Evolutionary conservation across 2,329 filamentous ascomycete genomes (phyloP).

Genomic region (Fusarium luffae): DNA sequence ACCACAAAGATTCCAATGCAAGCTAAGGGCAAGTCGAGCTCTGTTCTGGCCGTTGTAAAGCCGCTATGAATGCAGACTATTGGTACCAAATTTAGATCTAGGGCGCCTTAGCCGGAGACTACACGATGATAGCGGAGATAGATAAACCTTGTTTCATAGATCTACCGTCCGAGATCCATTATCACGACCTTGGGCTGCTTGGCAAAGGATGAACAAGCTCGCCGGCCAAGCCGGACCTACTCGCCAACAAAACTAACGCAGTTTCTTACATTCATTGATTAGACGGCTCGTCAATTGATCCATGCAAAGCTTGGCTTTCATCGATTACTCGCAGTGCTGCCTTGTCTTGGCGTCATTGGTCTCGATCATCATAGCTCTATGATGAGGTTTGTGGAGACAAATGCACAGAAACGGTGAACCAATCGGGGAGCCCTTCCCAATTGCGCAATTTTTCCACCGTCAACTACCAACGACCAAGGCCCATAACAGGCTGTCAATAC

Average conservation of each 20-base stretch:
- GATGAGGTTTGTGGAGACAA: not conserved
- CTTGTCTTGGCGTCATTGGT: slow-evolving; percentile 1
- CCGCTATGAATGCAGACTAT: not conserved
- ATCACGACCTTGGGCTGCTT: not conserved
- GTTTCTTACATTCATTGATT: not conserved
- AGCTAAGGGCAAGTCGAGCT: not conserved
- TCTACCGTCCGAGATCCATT: not conserved
- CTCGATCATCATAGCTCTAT: not conserved
- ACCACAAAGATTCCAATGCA: not conserved
- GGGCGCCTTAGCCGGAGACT: not conserved
- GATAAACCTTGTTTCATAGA: not conserved
- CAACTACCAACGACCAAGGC: not conserved
- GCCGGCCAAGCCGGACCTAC: no score
- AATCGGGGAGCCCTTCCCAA: not conserved
- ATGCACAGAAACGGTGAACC: not conserved
- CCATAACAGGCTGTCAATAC: not conserved
- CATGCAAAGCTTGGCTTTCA: not conserved
- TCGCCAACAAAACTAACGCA: not conserved
- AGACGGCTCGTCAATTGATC: not conserved
- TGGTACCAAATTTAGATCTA: not conserved
- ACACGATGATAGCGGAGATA: not conserved
- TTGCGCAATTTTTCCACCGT: not conserved
- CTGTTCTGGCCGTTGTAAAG: not conserved
- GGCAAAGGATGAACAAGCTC: no score
- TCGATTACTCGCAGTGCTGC: not conserved